Evolutionary conservation across 202 grass and related monocot genomes (phyloP).

Genomic region (Setaria viridis): DNA sequence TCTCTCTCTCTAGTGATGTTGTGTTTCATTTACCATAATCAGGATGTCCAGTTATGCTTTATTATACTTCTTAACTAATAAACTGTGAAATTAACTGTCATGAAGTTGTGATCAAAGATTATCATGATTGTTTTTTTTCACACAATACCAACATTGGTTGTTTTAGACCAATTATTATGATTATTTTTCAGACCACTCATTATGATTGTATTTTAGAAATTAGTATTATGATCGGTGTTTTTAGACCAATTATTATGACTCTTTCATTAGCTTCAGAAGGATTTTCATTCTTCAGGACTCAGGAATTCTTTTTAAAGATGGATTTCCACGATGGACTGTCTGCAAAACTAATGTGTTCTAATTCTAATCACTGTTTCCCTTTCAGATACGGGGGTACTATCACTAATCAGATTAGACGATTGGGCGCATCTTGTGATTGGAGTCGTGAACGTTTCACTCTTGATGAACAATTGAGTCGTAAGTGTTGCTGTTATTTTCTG

Average conservation of each 20-base stretch:
- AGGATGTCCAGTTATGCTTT: neutral
- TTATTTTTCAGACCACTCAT: neutral
- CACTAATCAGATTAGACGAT: slow-evolving; percentile 93
- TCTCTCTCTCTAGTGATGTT: neutral
- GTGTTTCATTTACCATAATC: slow-evolving; percentile 16
- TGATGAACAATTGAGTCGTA: slow-evolving; percentile 94
- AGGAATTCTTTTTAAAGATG: neutral
- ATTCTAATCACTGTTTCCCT: slow-evolving; percentile 30
- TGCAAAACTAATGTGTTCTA: slow-evolving; percentile 6
- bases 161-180: slow-evolving; percentile 3
- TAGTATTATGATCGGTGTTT: neutral
- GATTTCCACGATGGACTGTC: neutral
- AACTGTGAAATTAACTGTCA: slow-evolving; percentile 10
- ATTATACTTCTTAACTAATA: slow-evolving; percentile 1
- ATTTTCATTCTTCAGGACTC: slow-evolving; percentile 2
- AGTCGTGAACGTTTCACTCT: slow-evolving; percentile 90
- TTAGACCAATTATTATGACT: slow-evolving; percentile 4
- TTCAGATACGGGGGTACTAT: slow-evolving; percentile 94
- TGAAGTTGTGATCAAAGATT: slow-evolving; percentile 8
- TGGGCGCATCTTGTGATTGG: slow-evolving; percentile 99
- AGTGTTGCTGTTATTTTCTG: slow-evolving; percentile 47
- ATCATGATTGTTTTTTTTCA: neutral
- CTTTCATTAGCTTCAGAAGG: slow-evolving; percentile 26
- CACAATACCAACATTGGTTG: neutral
- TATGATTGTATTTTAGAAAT: too few species aligned